Conservation (phyloP, 768 basidiomycete genomes). For the Pholiota microspora region DNA sequence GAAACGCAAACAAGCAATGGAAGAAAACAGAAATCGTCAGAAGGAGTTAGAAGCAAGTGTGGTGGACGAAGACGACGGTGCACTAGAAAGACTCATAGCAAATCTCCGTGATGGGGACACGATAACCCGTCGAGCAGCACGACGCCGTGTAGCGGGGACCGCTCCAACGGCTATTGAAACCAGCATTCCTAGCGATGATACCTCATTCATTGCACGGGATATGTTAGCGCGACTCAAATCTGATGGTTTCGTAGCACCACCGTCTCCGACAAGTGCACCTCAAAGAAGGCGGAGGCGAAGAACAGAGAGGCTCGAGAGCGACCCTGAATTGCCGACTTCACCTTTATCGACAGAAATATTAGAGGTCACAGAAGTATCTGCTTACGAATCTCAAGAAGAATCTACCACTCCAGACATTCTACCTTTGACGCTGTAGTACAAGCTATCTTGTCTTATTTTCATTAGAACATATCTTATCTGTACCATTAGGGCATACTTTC, state of each 20-base stretch:
- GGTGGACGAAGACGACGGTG: constrained; percentile 52
- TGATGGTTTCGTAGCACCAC: constrained; percentile 58
- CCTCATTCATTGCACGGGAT: constrained; percentile 63
- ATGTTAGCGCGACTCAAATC: constrained; percentile 76
- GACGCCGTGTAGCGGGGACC: constrained; percentile 39
- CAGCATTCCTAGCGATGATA: constrained; percentile 34
- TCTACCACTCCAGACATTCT: background rate
- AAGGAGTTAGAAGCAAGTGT: constrained; percentile 41
- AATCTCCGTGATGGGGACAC: constrained; percentile 71
- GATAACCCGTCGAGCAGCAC: constrained; percentile 52
- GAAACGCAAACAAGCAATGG: constrained; percentile 65
- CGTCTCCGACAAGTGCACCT: constrained; percentile 48
- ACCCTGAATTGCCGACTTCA: constrained; percentile 29
- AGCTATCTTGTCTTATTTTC: background rate
- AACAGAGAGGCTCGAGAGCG: constrained; percentile 26
- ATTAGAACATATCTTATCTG: constrained; percentile 7
- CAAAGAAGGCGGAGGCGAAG: constrained; percentile 39
- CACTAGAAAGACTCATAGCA: constrained; percentile 70
- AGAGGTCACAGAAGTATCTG: constrained; percentile 23
- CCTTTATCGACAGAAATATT: constrained; percentile 31
- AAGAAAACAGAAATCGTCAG: constrained; percentile 59
- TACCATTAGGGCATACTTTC: constrained; percentile 6
- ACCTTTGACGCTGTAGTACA: background rate
- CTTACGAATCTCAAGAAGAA: constrained; percentile 8
- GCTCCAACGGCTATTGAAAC: constrained; percentile 30